These are phyloP conservation scores for Avena insularis DNA, from an alignment of 176 grass and related monocot species.

Conservation along the genomic window DNA sequence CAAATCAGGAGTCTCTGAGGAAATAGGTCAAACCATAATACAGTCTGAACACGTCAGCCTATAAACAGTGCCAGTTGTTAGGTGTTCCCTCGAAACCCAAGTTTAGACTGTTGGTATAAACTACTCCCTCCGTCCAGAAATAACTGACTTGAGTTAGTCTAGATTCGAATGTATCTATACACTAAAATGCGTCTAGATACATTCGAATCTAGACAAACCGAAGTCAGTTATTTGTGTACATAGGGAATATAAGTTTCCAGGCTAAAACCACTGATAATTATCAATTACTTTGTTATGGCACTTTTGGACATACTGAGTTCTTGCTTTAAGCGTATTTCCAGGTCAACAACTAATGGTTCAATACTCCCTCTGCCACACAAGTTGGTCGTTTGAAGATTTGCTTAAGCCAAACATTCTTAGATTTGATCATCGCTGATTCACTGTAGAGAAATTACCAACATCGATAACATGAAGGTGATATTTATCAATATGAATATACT, in stretches of 20 bases:
- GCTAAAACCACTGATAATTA: not conserved
- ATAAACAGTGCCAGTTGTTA: not conserved
- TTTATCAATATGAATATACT: not conserved
- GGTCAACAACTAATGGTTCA: not conserved
- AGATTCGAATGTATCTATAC: no score
- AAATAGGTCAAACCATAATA: not conserved
- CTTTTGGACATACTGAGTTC: not conserved
- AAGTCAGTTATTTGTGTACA: no score
- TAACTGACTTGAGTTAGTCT: no score
- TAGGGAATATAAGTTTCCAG: not conserved
- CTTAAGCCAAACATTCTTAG: not conserved
- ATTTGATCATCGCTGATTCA: constrained; percentile 1
- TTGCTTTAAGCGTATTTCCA: not conserved
- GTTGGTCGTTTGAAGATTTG: not conserved
- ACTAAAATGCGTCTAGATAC: no score
- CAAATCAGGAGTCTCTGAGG: not conserved
- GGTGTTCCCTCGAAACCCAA: not conserved
- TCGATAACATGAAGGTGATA: not conserved
- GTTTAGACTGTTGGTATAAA: not conserved
- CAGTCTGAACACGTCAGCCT: not conserved
- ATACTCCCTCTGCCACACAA: not conserved
- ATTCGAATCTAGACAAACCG: no score
- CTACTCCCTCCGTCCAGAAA: not conserved
- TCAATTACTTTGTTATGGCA: no score
- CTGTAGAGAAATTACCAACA: not conserved